These are phyloP conservation scores for Backusella sp. DNA, from an alignment of 192 early-diverging fungal genomes.

Conservation along the genomic window DNA sequence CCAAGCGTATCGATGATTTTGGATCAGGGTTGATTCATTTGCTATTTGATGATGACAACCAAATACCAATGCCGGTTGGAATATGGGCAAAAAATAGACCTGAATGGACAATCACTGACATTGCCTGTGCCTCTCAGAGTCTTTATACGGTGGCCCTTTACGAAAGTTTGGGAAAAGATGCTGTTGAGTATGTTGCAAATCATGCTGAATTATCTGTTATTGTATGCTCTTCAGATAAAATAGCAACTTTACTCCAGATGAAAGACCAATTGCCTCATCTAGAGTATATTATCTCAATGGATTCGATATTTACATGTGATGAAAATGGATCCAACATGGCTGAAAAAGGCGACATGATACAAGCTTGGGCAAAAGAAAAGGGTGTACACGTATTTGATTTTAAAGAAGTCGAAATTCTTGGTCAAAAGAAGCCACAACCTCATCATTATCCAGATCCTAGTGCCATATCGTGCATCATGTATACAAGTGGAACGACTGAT, in stretches of 20 bases:
- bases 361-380: too few relatives aligned
- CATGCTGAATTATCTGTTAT: slow-evolving; percentile 74
- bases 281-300: slow-evolving; percentile 75
- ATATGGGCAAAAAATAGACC: slow-evolving; percentile 75
- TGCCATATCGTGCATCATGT: slow-evolving; percentile 72
- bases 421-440: neutral
- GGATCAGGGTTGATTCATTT: slow-evolving; percentile 69
- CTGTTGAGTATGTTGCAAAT: slow-evolving; percentile 83
- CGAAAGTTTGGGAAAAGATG: slow-evolving; percentile 84
- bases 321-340: slow-evolving; percentile 53
- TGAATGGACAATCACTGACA: slow-evolving; percentile 74
- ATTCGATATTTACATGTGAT: slow-evolving; percentile 49
- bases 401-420: neutral
- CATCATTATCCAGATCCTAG: slow-evolving; percentile 54
- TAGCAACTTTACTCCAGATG: slow-evolving; percentile 48
- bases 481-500: slow-evolving; percentile 43
- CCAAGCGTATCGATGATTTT: slow-evolving; percentile 57
- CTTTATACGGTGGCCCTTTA: slow-evolving; percentile 76
- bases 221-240: slow-evolving; percentile 57
- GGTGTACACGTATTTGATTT: slow-evolving; percentile 56
- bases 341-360: slow-evolving; percentile 39
- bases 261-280: slow-evolving; percentile 58
- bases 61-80: slow-evolving; percentile 42
- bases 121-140: slow-evolving; percentile 62
- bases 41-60: slow-evolving; percentile 34